Evolutionary conservation across 441 rosid species (phyloP).

Genomic region (Jatropha multifida): DNA sequence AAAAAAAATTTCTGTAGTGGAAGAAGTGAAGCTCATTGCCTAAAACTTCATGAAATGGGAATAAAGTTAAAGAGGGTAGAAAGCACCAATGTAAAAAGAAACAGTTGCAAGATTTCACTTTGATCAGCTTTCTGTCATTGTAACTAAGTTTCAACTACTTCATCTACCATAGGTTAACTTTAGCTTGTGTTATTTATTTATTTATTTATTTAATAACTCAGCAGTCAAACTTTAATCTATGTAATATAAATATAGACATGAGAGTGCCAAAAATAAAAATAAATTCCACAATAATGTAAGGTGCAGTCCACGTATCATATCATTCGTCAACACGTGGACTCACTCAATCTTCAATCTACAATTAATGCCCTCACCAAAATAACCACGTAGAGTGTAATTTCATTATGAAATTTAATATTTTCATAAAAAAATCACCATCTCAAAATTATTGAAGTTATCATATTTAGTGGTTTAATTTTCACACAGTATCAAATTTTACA

Average conservation of each 20-base stretch:
- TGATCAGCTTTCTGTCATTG: constrained; percentile 7
- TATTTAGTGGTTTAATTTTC: too few relatives aligned
- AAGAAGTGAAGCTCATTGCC: background rate
- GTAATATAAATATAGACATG: background rate
- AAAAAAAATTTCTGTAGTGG: background rate
- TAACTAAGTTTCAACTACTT: background rate
- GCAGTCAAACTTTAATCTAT: background rate
- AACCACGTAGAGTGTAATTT: background rate
- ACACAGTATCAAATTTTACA: too few relatives aligned
- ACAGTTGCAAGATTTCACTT: background rate
- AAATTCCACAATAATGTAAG: background rate
- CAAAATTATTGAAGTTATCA: too few relatives aligned
- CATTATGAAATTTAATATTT: background rate
- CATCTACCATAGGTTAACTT: background rate
- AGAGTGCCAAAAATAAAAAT: background rate
- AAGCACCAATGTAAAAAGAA: background rate
- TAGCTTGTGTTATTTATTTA: background rate
- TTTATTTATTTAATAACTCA: background rate
- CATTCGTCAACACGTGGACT: background rate
- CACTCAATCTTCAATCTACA: background rate
- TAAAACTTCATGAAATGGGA: background rate
- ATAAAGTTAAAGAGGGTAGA: background rate
- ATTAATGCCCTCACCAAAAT: constrained; percentile 1
- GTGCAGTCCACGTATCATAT: background rate
- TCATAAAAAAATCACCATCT: too few relatives aligned